A percentile compares a stretch with the other conserved stretches of the same genome.
phyloP scores from a whole-genome alignment of 2,329 filamentous ascomycete genomes.

The Metarhizium humberi region DNA sequence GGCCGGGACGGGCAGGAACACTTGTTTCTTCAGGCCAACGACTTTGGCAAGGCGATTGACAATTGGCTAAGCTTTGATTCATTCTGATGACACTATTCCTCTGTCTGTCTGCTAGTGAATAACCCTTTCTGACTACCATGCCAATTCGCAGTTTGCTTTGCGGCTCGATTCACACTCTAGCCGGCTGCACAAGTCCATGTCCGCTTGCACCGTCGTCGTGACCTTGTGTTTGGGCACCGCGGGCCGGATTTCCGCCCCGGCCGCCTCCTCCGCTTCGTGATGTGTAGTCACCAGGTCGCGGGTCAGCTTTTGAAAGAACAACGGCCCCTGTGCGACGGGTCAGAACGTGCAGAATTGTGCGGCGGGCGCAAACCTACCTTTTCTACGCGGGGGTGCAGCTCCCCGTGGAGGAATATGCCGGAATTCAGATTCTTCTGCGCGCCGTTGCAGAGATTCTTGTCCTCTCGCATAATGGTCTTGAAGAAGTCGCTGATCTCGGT shows the following conservation, averaged over 20 bases:
- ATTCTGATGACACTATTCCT: neutral
- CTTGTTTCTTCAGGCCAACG: slow-evolving; percentile 23
- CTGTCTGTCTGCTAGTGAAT: neutral
- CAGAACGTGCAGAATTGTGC: neutral
- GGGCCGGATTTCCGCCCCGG: slow-evolving; percentile 21
- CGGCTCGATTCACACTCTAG: slow-evolving; percentile 11
- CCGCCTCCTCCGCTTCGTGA: slow-evolving; percentile 13
- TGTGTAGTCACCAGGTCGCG: slow-evolving; percentile 18
- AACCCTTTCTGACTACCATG: slow-evolving; percentile 9
- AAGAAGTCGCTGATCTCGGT: slow-evolving; percentile 36
- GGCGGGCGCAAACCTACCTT: slow-evolving; percentile 19
- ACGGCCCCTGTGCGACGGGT: slow-evolving; percentile 20
- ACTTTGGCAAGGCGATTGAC: slow-evolving; percentile 25
- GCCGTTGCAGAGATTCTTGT: slow-evolving; percentile 39
- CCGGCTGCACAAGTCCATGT: slow-evolving; percentile 16
- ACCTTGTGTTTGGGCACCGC: slow-evolving; percentile 9
- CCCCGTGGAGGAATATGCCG: slow-evolving; percentile 41
- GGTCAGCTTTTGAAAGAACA: slow-evolving; percentile 30
- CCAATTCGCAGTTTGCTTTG: slow-evolving; percentile 8
- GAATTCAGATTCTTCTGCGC: slow-evolving; percentile 41
- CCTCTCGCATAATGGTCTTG: slow-evolving; percentile 41
- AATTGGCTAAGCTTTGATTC: slow-evolving; percentile 20
- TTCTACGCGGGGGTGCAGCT: slow-evolving; percentile 42
- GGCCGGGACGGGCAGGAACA: slow-evolving; percentile 14
- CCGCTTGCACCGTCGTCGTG: slow-evolving; percentile 14